Base-by-base conservation (phyloP, 179 eudicot species). In the Gypsophila paniculata region DNA sequence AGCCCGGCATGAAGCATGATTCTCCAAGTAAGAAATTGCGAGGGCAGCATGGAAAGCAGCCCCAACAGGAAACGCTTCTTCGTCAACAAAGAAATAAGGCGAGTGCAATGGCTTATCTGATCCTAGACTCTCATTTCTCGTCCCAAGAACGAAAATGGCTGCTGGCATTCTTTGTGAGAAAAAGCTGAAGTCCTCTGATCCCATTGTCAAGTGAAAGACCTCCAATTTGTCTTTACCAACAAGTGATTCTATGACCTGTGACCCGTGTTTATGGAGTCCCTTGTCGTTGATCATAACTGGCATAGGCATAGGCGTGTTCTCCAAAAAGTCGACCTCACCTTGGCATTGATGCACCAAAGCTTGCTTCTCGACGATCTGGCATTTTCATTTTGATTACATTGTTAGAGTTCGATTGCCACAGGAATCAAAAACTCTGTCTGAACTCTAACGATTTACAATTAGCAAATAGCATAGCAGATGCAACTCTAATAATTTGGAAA, bases 171-270 rank as follows among this genome's bases (percentile, higher is more conserved):
- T 89, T 75, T 82, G 74, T 0, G 81, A 55, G 72, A 75, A 87
- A 82, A 86, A 89, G 75, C 91, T 83, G 82, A 89, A 89, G 66
- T 87, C 96, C 73, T 87, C 91, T 8, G 79, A 82, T 51, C 87
- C 87, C 90, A 85, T 89, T 0, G 83, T 78, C 57, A 83, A 72
- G 4, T 80, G 87, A 44, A 74, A 69, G 21, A 74, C 26, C 62
- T 77, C 77, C 57, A 89, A 75, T 52, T 81, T 82, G 7, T 82
- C 48, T 75, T 83, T 81, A 19, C 91, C 91, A 6, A 87, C 64
- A 68, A 87, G 26, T 17, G 75, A 48, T 62, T 85, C 84, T 17
- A 79, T 86, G 26, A 83, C 84, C 25, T 60, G 75, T 63, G 82
- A 79, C 18, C 80, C 86, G 6, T 75, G 82, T 65, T 85, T 78